Evolutionary conservation across 352 stramenopile genomes (phyloP).

Genomic region (Phytophthora macrochlamydospora): DNA sequence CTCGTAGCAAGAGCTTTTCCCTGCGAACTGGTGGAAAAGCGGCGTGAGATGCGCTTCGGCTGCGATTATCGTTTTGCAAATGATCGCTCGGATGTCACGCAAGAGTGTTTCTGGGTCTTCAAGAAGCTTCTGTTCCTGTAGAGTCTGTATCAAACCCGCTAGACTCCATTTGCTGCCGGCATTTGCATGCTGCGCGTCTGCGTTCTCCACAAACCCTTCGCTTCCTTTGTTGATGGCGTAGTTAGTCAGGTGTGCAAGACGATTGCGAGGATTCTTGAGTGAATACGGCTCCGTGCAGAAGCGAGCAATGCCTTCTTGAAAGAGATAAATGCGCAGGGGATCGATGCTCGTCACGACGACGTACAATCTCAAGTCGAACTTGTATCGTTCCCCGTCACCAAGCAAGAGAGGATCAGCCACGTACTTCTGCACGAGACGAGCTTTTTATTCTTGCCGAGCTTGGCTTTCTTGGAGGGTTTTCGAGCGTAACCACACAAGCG

Average conservation of each 20-base stretch:
- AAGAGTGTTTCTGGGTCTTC: slow-evolving; percentile 38
- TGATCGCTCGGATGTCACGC: slow-evolving; percentile 53
- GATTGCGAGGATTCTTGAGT: slow-evolving; percentile 62
- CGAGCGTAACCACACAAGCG: slow-evolving; percentile 26
- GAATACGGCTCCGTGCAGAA: slow-evolving; percentile 87
- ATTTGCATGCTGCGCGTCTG: slow-evolving; percentile 42
- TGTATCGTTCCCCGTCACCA: slow-evolving; percentile 61
- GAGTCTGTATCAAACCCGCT: slow-evolving; percentile 49
- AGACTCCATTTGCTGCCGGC: slow-evolving; percentile 77
- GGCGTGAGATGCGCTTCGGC: slow-evolving; percentile 69
- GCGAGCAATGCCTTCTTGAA: slow-evolving; percentile 82
- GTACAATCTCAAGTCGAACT: slow-evolving; percentile 92
- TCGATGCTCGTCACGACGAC: slow-evolving; percentile 89
- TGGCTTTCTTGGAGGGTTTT: slow-evolving; percentile 25
- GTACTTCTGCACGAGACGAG: slow-evolving; percentile 84
- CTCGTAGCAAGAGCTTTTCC: slow-evolving; percentile 64
- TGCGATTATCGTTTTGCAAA: slow-evolving; percentile 78
- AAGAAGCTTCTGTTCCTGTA: slow-evolving; percentile 39
- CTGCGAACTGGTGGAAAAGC: slow-evolving; percentile 60
- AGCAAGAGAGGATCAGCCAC: slow-evolving; percentile 76
- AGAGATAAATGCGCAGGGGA: slow-evolving; percentile 86
- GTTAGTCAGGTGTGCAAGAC: slow-evolving; percentile 77
- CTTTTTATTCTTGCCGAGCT: slow-evolving; percentile 22
- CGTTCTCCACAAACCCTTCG: slow-evolving; percentile 64
- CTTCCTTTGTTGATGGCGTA: slow-evolving; percentile 82